Base-by-base conservation (phyloP, 306 rosid genomes). In the Cicer pinnatifidum region DNA sequence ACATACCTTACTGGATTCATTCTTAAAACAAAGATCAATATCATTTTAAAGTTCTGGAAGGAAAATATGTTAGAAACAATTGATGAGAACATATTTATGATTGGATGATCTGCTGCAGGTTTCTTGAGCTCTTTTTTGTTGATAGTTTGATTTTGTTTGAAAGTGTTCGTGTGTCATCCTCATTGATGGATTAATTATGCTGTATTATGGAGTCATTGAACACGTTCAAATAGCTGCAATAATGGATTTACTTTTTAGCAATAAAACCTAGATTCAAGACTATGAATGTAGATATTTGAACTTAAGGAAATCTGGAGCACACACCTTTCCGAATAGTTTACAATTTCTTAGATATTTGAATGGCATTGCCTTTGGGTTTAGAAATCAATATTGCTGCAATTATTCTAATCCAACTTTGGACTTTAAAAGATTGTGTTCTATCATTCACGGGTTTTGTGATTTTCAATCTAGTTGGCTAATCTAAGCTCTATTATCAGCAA, bases 111-210 rank as follows among this genome's bases (percentile, higher is more conserved):
- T 37, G 58, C 75, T 44, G 67, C 51, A 39, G 48, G 28, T 63
- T 40, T 65, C 43, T 65, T 12, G 43, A 82, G 63, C 40, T 69
- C 39, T 69, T 63, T 59, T 62, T 53, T 15, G 68, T 73, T 63
- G 74, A 53, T 54, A 54, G 54, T 74, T 53, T 67, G 11, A 17
- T 54, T 69, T 44, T 68, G 20, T 39, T 67, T 80, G 69, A 45
- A 69, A 67, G 23, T 15, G 35, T 19, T 7, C 61, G 19, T 62
- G 41, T 68, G 53, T 47, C 66, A 40, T 72, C 45, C 56, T 66
- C 71, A 19, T 45, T 46, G 60, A 37, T 37, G 52, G 16, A 51
- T 37, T 72, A 41, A 17, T 50, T 77, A 43, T 59, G 46, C 44
- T 47, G 17, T 11, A 65, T 67, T 57, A 51, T 67, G 60, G 61